phyloP scores from a whole-genome alignment of 1,284 basidiomycete genomes.

The Tylopilus orsonianus region DNA sequence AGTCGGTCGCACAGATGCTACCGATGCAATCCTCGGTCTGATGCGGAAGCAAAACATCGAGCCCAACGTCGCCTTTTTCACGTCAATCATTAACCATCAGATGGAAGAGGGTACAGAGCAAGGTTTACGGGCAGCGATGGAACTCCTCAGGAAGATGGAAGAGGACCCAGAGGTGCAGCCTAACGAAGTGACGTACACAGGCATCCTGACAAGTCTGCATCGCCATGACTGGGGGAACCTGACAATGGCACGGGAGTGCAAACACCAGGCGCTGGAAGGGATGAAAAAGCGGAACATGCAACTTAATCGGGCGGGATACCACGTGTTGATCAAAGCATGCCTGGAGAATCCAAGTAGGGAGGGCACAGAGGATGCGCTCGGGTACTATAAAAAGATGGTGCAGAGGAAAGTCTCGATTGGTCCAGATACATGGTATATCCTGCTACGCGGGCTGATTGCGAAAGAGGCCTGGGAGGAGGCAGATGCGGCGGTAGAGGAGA shows the following conservation, averaged over 20 bases:
- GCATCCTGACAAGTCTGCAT: constrained; percentile 61
- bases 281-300: constrained; percentile 58
- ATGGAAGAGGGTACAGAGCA: constrained; percentile 53
- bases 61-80: constrained; percentile 73
- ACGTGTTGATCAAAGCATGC: constrained; percentile 68
- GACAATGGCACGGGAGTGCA: constrained; percentile 44
- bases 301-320: constrained; percentile 66
- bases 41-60: constrained; percentile 75
- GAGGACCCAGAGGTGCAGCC: constrained; percentile 52
- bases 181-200: constrained; percentile 74
- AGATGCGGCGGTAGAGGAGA: constrained; percentile 57
- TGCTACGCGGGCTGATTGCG: constrained; percentile 60
- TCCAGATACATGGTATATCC: constrained; percentile 73
- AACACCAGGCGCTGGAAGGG: constrained; percentile 49
- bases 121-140: constrained; percentile 62
- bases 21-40: constrained; percentile 57
- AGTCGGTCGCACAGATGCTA: constrained; percentile 64
- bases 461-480: constrained; percentile 59
- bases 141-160: constrained; percentile 72
- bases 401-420: constrained; percentile 47
- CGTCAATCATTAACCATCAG: constrained; percentile 72
- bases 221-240: constrained; percentile 48
- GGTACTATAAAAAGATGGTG: constrained; percentile 68
- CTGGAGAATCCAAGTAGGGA: constrained; percentile 48
- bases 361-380: constrained; percentile 55